A percentile compares a stretch with the other conserved stretches of the same genome.
Conservation (phyloP, 1,284 basidiomycete genomes). For the Ceratobasidium sp. region DNA sequence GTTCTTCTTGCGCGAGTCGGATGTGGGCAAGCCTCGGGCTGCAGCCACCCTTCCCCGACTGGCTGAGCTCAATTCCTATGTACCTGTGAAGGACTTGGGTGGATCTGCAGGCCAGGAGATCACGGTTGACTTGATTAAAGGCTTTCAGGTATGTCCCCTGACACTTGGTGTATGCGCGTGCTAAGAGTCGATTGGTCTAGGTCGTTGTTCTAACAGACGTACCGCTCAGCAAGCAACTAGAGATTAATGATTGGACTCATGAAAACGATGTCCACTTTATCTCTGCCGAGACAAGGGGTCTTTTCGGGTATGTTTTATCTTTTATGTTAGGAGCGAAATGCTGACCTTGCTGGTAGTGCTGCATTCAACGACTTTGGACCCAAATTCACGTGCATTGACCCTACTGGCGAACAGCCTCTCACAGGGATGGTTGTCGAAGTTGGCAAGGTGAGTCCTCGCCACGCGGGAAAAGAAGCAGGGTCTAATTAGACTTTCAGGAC, state of each 20-base stretch:
- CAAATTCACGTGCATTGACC: conserved; percentile 94
- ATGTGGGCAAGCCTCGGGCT: conserved; percentile 89
- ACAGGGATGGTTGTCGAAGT: conserved; percentile 96
- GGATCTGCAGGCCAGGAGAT: conserved; percentile 77
- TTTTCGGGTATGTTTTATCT: conserved; percentile 81
- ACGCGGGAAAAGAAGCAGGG: background rate
- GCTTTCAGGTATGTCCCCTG: conserved; percentile 78
- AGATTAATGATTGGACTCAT: conserved; percentile 96
- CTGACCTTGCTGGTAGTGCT: conserved; percentile 62
- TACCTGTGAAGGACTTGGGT: conserved; percentile 86
- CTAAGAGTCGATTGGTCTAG: conserved; percentile 56
- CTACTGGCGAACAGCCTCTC: conserved; percentile 93
- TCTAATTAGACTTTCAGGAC: conserved; percentile 61
- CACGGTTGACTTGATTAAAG: conserved; percentile 79
- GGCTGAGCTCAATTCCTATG: conserved; percentile 96
- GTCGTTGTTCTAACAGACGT: conserved; percentile 90
- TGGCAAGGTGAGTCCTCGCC: conserved; percentile 66
- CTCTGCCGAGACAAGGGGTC: conserved; percentile 89
- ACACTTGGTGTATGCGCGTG: conserved; percentile 25
- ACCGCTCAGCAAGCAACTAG: conserved; percentile 83
- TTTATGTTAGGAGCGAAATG: background rate
- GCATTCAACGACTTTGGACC: conserved; percentile 98
- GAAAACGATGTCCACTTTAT: conserved; percentile 91
- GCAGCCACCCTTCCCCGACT: conserved; percentile 88
- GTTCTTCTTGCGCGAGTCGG: conserved; percentile 94